These are phyloP conservation scores for Exutisphaerella laricina DNA, from an alignment of 2,329 filamentous ascomycete genomes.

Conservation along the genomic window DNA sequence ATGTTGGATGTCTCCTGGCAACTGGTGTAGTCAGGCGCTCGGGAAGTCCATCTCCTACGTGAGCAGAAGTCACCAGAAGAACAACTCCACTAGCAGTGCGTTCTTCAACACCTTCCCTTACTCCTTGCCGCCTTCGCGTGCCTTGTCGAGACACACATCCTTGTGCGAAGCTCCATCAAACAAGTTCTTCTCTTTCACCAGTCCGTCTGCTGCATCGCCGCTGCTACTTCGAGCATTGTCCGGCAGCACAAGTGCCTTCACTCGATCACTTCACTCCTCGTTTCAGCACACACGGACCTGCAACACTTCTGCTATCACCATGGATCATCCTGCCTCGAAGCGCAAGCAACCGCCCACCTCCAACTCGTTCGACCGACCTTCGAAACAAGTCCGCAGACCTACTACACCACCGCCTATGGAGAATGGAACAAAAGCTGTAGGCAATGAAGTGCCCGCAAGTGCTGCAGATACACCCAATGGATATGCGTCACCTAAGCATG, in stretches of 20 bases:
- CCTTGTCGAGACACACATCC: neutral
- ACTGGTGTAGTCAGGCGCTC: too few species aligned
- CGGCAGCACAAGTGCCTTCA: too few species aligned
- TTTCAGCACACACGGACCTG: slow-evolving; percentile 2
- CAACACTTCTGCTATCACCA: slow-evolving; percentile 8
- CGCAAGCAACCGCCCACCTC: slow-evolving; percentile 34
- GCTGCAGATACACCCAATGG: slow-evolving; percentile 32
- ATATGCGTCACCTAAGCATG: slow-evolving; percentile 36
- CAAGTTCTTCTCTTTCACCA: too few species aligned
- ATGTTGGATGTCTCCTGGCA: too few species aligned
- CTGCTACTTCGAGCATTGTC: neutral
- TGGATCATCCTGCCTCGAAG: slow-evolving; percentile 29
- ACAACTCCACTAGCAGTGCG: too few species aligned
- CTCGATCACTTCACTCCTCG: neutral
- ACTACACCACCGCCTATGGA: slow-evolving; percentile 21
- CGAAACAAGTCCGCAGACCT: slow-evolving; percentile 32
- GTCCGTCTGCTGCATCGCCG: too few species aligned
- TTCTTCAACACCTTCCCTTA: too few species aligned
- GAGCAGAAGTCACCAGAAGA: too few species aligned
- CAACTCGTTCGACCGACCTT: slow-evolving; percentile 28
- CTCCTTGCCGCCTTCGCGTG: neutral
- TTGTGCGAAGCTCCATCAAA: neutral
- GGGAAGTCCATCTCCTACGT: too few species aligned
- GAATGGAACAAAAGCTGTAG: slow-evolving; percentile 11
- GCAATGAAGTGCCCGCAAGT: slow-evolving; percentile 29